phyloP scores from a whole-genome alignment of 2,329 filamentous ascomycete genomes.

The Nigrograna mackinnonii region DNA sequence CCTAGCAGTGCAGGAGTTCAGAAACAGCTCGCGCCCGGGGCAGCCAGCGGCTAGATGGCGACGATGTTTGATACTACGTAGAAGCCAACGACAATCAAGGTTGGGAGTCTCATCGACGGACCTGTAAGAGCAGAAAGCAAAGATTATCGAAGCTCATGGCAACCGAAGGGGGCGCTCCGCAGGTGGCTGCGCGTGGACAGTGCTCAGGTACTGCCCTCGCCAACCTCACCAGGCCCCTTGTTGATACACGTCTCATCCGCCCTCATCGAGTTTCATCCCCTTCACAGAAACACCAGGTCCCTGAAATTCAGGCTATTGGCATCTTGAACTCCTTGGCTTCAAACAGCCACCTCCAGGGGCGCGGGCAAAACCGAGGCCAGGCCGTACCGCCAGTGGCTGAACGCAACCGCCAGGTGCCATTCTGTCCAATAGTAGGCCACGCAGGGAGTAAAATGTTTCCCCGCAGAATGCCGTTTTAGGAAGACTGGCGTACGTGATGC shows the following conservation, averaged over 20 bases:
- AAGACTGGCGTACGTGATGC: slow-evolving; percentile 18
- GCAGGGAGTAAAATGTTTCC: slow-evolving; percentile 14
- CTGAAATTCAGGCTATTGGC: slow-evolving; percentile 12
- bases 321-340: slow-evolving; percentile 19
- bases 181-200: slow-evolving; percentile 6
- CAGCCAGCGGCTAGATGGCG: too few relatives aligned
- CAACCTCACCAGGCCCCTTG: slow-evolving; percentile 1
- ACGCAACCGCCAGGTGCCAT: slow-evolving; percentile 19
- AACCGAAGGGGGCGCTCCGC: slow-evolving; percentile 1
- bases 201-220: slow-evolving; percentile 6
- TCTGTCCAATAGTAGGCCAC: slow-evolving; percentile 28
- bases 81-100: too few relatives aligned
- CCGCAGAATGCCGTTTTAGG: slow-evolving; percentile 11
- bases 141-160: slow-evolving; percentile 2
- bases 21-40: too few relatives aligned
- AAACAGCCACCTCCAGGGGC: slow-evolving; percentile 28
- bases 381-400: slow-evolving; percentile 27
- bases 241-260: slow-evolving; percentile 27
- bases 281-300: slow-evolving; percentile 28
- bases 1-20: too few relatives aligned
- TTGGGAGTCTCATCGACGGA: too few relatives aligned
- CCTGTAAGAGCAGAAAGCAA: too few relatives aligned
- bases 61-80: too few relatives aligned
- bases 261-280: slow-evolving; percentile 36
- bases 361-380: slow-evolving; percentile 20